phyloP scores from a whole-genome alignment of 306 rosid species.

The Malus sylvestris region DNA sequence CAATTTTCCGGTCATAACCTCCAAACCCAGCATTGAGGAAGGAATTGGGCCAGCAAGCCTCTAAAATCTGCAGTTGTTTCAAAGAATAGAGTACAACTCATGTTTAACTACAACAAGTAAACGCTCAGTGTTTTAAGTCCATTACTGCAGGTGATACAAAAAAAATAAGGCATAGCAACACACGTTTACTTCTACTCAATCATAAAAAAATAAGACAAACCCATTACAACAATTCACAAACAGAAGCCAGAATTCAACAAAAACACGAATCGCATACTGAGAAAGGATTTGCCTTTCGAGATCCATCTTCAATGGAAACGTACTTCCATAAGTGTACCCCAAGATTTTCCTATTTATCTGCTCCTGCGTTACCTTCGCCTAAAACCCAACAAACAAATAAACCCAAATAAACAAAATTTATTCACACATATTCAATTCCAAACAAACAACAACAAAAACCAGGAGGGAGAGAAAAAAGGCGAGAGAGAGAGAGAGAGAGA shows the following conservation, averaged over 20 bases:
- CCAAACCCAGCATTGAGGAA: slow-evolving; percentile 67
- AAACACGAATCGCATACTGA: slow-evolving; percentile 28
- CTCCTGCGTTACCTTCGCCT: slow-evolving; percentile 38
- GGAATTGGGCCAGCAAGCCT: slow-evolving; percentile 71
- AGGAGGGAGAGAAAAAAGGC: not conserved
- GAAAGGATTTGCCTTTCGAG: slow-evolving; percentile 75
- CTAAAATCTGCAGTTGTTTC: slow-evolving; percentile 47
- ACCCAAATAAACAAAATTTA: not conserved
- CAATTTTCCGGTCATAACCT: slow-evolving; percentile 60
- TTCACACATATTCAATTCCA: not conserved
- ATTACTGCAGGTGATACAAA: not conserved
- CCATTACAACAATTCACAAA: not conserved
- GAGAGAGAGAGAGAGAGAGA: not conserved
- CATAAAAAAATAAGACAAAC: not conserved
- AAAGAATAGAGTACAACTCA: not conserved
- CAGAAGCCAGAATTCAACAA: not conserved
- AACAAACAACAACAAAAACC: not conserved
- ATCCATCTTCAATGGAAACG: slow-evolving; percentile 74
- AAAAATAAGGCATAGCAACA: not conserved
- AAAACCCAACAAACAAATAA: slow-evolving; percentile 4
- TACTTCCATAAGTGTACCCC: slow-evolving; percentile 59
- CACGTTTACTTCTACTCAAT: not conserved
- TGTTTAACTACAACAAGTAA: not conserved
- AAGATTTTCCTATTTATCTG: slow-evolving; percentile 53
- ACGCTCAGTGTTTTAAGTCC: not conserved